Conservation (phyloP, 495 filamentous ascomycete species). For the Hypoxylon trugodes region DNA sequence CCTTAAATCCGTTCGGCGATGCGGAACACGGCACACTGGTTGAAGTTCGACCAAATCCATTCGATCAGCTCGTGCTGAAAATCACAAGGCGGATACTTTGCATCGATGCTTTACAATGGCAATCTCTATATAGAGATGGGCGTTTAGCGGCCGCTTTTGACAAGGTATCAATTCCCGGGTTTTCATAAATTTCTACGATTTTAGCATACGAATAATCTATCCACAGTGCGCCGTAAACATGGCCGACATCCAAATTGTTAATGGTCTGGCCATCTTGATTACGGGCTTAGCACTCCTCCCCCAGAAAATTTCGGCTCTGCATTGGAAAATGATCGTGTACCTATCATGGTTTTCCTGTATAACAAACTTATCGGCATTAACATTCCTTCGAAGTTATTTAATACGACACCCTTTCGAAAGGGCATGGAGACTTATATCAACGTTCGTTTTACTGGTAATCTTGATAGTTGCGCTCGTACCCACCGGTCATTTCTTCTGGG, state of each 20-base stretch:
- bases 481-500: background rate
- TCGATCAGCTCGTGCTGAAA: too few species aligned
- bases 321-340: conserved; percentile 50
- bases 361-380: conserved; percentile 51
- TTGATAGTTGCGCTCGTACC: conserved; percentile 1
- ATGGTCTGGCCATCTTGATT: conserved; percentile 5
- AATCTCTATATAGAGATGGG: too few species aligned
- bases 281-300: too few species aligned
- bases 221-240: too few species aligned
- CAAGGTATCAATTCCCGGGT: too few species aligned
- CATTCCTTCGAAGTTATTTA: conserved; percentile 41
- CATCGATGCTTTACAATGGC: conserved; percentile 1
- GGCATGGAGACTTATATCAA: conserved; percentile 21
- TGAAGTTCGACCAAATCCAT: too few species aligned
- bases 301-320: conserved; percentile 44
- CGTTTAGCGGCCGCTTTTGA: too few species aligned
- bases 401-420: conserved; percentile 12
- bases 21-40: too few species aligned
- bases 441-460: conserved; percentile 2
- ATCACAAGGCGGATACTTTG: conserved; percentile 1
- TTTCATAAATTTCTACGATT: too few species aligned
- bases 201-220: too few species aligned
- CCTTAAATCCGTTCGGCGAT: too few species aligned
- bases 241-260: conserved; percentile 11
- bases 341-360: conserved; percentile 54